These are phyloP conservation scores for Kentomonas sorsogonicus DNA, from an alignment of 208 protist genomes.

Conservation along the genomic window DNA sequence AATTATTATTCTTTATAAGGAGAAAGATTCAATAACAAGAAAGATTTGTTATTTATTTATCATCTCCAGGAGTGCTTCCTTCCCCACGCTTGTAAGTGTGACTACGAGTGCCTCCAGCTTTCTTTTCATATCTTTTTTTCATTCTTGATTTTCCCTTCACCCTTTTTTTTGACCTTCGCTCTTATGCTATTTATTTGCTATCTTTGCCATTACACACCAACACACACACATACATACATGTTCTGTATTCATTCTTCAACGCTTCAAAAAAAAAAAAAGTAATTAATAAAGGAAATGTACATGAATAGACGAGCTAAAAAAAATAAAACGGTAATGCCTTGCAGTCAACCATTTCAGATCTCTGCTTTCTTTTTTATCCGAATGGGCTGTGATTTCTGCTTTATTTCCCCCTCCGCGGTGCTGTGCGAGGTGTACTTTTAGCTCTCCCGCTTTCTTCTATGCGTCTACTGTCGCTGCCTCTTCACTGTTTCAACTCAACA, in stretches of 20 bases:
- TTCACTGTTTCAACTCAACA: too few relatives aligned
- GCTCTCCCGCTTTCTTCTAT: too few relatives aligned
- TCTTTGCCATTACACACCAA: not conserved
- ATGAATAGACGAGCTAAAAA: conserved; percentile 9
- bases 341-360: too few relatives aligned
- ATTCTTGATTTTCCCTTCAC: not conserved
- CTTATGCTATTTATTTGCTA: not conserved
- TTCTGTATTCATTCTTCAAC: not conserved
- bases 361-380: not conserved
- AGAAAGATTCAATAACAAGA: too few relatives aligned
- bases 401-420: not conserved
- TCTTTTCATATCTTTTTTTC: not conserved
- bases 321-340: too few relatives aligned
- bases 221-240: not conserved
- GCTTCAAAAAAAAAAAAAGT: conserved; percentile 4
- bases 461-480: too few relatives aligned
- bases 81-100: too few relatives aligned
- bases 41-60: too few relatives aligned
- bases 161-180: not conserved
- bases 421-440: not conserved
- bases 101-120: not conserved
- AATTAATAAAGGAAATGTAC: not conserved
- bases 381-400: not conserved
- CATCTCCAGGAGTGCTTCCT: too few relatives aligned
- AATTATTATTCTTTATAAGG: too few relatives aligned